Percentiles rank a stretch among this genome's conserved stretches.
Conservation (phyloP, 805 yeast genomes). For the Starmerella riodocensis region DNA sequence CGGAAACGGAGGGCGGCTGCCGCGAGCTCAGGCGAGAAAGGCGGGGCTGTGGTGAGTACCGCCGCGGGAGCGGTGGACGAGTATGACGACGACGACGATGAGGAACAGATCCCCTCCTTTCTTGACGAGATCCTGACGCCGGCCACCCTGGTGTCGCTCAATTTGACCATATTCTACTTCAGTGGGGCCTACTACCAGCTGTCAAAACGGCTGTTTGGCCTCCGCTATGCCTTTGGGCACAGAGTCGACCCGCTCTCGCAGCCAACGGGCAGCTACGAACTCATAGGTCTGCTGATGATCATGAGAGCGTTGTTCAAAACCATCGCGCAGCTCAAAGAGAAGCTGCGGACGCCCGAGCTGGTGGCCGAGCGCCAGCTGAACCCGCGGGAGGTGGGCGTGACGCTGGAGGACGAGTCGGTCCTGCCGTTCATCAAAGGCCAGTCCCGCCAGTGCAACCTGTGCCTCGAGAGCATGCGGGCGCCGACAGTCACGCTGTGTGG, state of each 20-base stretch:
- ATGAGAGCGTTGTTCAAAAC: slow-evolving; percentile 21
- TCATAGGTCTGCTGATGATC: slow-evolving; percentile 40
- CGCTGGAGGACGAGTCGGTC: slow-evolving; percentile 41
- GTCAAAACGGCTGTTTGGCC: slow-evolving; percentile 62
- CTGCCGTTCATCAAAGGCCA: slow-evolving; percentile 57
- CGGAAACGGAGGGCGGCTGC: not conserved
- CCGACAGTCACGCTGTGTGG: slow-evolving; percentile 88
- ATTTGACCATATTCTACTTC: slow-evolving; percentile 71
- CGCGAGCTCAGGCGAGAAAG: not conserved
- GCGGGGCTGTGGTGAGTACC: too few relatives aligned
- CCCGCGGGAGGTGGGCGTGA: slow-evolving; percentile 27
- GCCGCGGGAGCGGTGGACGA: not conserved
- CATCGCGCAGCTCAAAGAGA: not conserved
- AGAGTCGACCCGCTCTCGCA: slow-evolving; percentile 23
- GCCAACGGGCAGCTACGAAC: slow-evolving; percentile 42
- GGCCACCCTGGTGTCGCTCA: slow-evolving; percentile 44
- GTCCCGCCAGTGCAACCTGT: slow-evolving; percentile 71
- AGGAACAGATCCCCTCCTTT: slow-evolving; percentile 4
- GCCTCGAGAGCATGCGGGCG: slow-evolving; percentile 63
- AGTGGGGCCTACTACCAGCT: slow-evolving; percentile 69
- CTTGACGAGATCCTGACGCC: slow-evolving; percentile 17
- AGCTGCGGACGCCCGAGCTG: not conserved
- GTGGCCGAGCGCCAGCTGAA: not conserved
- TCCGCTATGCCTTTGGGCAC: slow-evolving; percentile 48
- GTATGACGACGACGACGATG: slow-evolving; percentile 4